Evolutionary conservation across 495 filamentous ascomycete genomes (phyloP).

Genomic region (Cercophora samala): DNA sequence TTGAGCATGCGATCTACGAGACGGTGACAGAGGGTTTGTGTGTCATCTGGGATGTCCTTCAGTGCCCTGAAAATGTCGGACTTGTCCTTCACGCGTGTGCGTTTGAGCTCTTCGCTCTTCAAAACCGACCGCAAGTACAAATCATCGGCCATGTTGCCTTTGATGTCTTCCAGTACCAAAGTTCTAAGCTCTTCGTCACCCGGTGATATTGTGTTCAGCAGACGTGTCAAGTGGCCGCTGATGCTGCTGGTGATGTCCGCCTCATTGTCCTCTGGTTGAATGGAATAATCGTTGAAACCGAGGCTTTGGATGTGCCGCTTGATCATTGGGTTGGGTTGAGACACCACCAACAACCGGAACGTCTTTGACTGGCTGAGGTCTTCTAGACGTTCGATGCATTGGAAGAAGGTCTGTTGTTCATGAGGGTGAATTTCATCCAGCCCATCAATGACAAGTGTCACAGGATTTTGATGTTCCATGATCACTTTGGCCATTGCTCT

Average conservation of each 20-base stretch:
- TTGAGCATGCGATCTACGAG: neutral
- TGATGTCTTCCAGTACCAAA: neutral
- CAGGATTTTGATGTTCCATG: neutral
- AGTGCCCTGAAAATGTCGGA: neutral
- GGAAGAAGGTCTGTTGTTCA: neutral
- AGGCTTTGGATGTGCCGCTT: neutral
- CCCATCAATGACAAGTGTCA: neutral
- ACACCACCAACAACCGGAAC: neutral
- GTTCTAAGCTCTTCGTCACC: neutral
- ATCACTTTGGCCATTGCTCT: neutral
- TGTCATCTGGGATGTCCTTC: neutral
- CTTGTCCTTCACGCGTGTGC: neutral
- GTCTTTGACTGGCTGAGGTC: neutral
- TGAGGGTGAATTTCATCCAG: neutral
- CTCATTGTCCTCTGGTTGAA: neutral
- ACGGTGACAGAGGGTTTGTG: neutral
- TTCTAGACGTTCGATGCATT: neutral
- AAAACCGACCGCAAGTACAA: neutral
- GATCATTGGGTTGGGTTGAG: neutral
- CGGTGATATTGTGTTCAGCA: neutral
- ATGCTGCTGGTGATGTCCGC: neutral
- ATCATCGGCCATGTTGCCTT: neutral
- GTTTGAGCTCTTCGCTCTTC: neutral
- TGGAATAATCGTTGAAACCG: neutral
- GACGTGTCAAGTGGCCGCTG: neutral